phyloP scores from a whole-genome alignment of 2,329 filamentous ascomycete species.

The Cordyceps militaris region DNA sequence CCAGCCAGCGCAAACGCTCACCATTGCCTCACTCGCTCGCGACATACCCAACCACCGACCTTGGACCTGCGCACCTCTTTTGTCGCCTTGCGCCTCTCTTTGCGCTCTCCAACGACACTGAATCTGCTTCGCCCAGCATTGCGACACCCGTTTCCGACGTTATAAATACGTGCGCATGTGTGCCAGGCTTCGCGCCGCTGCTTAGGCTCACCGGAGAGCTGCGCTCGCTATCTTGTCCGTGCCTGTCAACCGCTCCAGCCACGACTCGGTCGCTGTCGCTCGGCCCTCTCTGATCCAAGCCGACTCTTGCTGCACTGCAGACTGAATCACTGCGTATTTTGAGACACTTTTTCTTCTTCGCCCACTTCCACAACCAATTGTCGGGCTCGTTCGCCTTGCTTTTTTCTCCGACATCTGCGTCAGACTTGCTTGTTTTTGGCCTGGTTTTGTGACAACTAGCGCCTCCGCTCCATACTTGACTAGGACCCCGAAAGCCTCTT shows the following conservation, averaged over 20 bases:
- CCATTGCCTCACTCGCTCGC: not conserved
- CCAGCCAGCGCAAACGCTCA: slow-evolving; percentile 5
- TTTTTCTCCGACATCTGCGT: slow-evolving; percentile 10
- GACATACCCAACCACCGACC: not conserved
- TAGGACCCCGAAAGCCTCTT: slow-evolving; percentile 2
- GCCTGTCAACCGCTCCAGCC: slow-evolving; percentile 1
- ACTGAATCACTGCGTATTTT: not conserved
- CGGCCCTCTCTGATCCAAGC: not conserved
- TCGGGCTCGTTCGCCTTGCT: slow-evolving; percentile 1
- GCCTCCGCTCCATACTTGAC: not conserved
- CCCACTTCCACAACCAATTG: slow-evolving; percentile 2
- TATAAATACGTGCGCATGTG: not conserved
- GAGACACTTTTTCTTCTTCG: slow-evolving; percentile 1
- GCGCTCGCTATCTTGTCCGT: slow-evolving; percentile 3
- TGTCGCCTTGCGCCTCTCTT: not conserved
- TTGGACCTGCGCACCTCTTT: not conserved
- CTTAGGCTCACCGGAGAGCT: not conserved
- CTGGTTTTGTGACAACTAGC: slow-evolving; percentile 1
- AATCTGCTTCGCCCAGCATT: not conserved
- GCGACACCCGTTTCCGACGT: not conserved
- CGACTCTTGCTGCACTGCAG: not conserved
- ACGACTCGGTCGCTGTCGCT: slow-evolving; percentile 8
- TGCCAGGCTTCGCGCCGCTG: not conserved
- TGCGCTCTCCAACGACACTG: not conserved
- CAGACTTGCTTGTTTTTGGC: slow-evolving; percentile 9